Evolutionary conservation across 2,329 filamentous ascomycete species (phyloP).

Genomic region (Verticillium nubilum): DNA sequence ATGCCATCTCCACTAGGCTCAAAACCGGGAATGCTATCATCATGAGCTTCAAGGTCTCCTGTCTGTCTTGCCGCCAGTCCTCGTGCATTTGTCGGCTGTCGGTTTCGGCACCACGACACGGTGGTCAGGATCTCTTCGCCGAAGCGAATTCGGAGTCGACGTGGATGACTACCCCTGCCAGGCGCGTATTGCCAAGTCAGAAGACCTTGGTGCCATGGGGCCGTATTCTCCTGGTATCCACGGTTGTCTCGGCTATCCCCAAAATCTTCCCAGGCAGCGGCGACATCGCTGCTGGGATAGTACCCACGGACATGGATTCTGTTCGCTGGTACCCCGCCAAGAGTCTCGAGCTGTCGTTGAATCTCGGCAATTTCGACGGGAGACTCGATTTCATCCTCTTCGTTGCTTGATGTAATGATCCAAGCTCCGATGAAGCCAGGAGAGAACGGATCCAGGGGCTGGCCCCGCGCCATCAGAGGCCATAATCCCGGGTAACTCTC

Average conservation of each 20-base stretch:
- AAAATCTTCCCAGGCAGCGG: not conserved
- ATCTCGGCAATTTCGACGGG: not conserved
- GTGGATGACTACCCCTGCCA: not conserved
- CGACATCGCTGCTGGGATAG: not conserved
- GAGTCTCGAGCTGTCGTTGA: not conserved
- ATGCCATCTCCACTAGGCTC: not conserved
- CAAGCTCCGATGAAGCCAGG: constrained; percentile 5
- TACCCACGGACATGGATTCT: not conserved
- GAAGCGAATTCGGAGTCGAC: constrained; percentile 7
- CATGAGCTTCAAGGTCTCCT: not conserved
- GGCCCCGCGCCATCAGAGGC: not conserved
- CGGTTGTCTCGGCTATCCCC: not conserved
- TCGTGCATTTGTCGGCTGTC: not conserved
- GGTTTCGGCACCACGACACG: constrained; percentile 7
- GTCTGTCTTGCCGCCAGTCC: not conserved
- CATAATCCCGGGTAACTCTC: constrained; percentile 2
- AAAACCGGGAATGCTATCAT: not conserved
- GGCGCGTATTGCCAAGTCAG: constrained; percentile 9
- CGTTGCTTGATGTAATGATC: not conserved
- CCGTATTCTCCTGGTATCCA: not conserved
- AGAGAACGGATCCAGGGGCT: not conserved
- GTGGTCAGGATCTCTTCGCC: constrained; percentile 20
- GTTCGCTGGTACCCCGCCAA: not conserved
- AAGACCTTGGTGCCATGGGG: constrained; percentile 5
- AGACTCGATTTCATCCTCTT: not conserved